A percentile compares a stretch with the other conserved stretches of the same genome.
Evolutionary conservation across 768 basidiomycete genomes (phyloP).

Genomic region (Panaeolus papilionaceus): DNA sequence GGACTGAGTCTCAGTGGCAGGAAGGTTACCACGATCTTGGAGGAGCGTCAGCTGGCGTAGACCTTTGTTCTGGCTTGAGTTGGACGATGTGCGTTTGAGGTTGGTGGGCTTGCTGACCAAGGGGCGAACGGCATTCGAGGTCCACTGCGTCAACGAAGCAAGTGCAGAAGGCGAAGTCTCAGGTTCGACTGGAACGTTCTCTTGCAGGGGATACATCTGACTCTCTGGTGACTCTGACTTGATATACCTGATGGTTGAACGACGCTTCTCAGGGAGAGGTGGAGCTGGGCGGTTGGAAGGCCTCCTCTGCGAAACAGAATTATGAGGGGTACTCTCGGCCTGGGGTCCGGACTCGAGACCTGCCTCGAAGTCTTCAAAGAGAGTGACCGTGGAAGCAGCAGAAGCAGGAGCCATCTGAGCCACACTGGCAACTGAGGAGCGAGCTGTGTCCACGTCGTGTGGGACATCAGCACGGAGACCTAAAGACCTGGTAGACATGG

Average conservation of each 20-base stretch:
- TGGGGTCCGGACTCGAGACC: slow-evolving; percentile 52
- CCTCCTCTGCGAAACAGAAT: slow-evolving; percentile 44
- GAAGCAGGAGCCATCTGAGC: slow-evolving; percentile 49
- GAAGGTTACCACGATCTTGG: slow-evolving; percentile 59
- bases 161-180: slow-evolving; percentile 39
- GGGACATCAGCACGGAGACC: slow-evolving; percentile 60
- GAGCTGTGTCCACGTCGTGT: slow-evolving; percentile 53
- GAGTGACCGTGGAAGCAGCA: slow-evolving; percentile 64
- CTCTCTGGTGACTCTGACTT: slow-evolving; percentile 53
- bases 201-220: slow-evolving; percentile 29
- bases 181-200: slow-evolving; percentile 25
- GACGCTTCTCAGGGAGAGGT: slow-evolving; percentile 45
- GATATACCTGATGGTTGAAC: slow-evolving; percentile 71
- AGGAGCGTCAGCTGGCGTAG: slow-evolving; percentile 69
- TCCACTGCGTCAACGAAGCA: slow-evolving; percentile 51
- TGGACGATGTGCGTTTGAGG: slow-evolving; percentile 49
- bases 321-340: slow-evolving; percentile 71
- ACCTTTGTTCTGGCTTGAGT: slow-evolving; percentile 48
- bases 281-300: slow-evolving; percentile 40
- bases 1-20: slow-evolving; percentile 41
- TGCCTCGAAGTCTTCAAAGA: slow-evolving; percentile 62
- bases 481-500: slow-evolving; percentile 48
- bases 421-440: slow-evolving; percentile 54
- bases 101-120: slow-evolving; percentile 60
- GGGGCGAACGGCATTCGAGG: slow-evolving; percentile 56